Conservation (phyloP, 1,284 basidiomycete genomes). For the Rhodotorula sp. region DNA sequence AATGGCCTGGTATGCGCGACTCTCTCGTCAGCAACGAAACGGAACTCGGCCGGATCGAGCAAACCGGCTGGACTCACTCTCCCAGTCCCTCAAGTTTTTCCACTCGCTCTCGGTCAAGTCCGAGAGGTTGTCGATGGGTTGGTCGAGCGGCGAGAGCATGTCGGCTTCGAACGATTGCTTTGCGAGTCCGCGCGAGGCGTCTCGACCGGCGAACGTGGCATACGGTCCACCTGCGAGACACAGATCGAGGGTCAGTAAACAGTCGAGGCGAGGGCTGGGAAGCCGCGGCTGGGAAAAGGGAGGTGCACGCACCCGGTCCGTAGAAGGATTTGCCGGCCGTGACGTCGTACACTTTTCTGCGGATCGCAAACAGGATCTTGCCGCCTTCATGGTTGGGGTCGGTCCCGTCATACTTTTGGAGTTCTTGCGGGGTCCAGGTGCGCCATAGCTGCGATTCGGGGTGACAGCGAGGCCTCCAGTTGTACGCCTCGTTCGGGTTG, state of each 20-base stretch:
- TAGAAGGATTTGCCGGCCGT: slow-evolving; percentile 40
- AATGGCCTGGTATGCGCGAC: neutral
- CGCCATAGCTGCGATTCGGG: slow-evolving; percentile 36
- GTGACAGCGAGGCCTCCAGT: slow-evolving; percentile 41
- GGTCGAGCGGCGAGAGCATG: slow-evolving; percentile 44
- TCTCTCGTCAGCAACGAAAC: neutral
- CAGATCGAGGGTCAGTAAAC: neutral
- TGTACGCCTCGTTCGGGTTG: slow-evolving; percentile 32
- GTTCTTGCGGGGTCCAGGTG: slow-evolving; percentile 39
- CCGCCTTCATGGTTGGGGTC: neutral
- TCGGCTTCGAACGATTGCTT: slow-evolving; percentile 45
- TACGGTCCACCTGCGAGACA: slow-evolving; percentile 29
- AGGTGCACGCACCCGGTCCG: slow-evolving; percentile 38
- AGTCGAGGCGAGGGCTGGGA: neutral
- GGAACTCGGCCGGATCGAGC: neutral
- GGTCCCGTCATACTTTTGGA: slow-evolving; percentile 40
- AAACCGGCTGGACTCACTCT: slow-evolving; percentile 20
- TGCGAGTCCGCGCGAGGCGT: slow-evolving; percentile 46
- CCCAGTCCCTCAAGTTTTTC: slow-evolving; percentile 45
- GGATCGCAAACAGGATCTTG: slow-evolving; percentile 42
- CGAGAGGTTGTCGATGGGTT: slow-evolving; percentile 42
- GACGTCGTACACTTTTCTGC: slow-evolving; percentile 45
- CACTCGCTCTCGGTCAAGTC: slow-evolving; percentile 43
- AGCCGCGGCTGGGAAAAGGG: neutral
- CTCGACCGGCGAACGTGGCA: slow-evolving; percentile 45